Conservation (phyloP, 257 asterid species). For the Voacanga thouarsii region DNA sequence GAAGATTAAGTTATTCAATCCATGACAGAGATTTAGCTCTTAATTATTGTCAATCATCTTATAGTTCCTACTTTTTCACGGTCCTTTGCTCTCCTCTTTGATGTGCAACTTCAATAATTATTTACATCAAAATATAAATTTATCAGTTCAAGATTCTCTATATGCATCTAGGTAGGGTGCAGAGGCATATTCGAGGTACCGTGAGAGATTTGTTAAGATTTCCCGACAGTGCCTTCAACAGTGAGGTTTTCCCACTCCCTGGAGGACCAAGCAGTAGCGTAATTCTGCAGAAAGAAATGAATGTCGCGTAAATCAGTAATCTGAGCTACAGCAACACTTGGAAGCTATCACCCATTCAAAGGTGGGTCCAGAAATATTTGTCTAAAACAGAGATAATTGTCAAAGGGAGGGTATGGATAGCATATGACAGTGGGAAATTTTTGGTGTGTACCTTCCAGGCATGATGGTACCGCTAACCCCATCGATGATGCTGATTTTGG, state of each 20-base stretch:
- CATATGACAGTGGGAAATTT: neutral
- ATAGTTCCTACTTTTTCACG: neutral
- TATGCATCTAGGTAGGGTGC: conserved; percentile 1
- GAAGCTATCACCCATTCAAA: too few relatives aligned
- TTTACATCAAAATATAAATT: neutral
- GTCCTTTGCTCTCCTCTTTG: too few relatives aligned
- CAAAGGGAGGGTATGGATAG: neutral
- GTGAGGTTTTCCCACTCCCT: conserved; percentile 70
- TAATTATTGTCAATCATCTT: neutral
- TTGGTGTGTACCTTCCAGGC: conserved; percentile 55
- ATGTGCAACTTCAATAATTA: too few relatives aligned
- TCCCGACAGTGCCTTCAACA: conserved; percentile 72
- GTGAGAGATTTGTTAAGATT: conserved; percentile 52
- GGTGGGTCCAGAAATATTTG: neutral
- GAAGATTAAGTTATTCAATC: neutral
- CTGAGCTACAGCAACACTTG: neutral
- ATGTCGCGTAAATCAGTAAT: neutral
- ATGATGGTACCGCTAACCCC: conserved; percentile 52
- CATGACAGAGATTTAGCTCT: neutral
- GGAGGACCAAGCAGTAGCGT: conserved; percentile 75
- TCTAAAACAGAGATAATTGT: neutral
- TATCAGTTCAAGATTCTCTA: neutral
- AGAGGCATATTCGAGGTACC: conserved; percentile 24
- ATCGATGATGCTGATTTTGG: conserved; percentile 44
- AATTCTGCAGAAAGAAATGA: conserved; percentile 38